phyloP scores from a whole-genome alignment of 2,329 filamentous ascomycete species.

The Thelonectria rubi region DNA sequence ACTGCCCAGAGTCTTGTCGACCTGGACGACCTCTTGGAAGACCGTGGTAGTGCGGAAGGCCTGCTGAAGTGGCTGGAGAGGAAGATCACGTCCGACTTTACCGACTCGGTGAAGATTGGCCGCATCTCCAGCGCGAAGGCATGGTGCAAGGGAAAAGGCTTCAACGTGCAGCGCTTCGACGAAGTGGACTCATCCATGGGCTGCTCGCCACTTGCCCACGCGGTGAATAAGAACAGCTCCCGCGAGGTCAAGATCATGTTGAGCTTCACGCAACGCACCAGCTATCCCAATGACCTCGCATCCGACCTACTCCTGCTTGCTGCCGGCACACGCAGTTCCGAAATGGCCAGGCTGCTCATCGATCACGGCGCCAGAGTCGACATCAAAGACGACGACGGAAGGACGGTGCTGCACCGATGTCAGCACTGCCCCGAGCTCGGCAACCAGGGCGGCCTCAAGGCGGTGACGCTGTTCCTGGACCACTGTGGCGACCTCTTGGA shows the following conservation, averaged over 20 bases:
- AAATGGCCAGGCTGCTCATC: constrained; percentile 6
- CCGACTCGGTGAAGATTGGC: not conserved
- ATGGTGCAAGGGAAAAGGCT: constrained; percentile 14
- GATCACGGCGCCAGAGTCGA: not conserved
- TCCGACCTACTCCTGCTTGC: constrained; percentile 10
- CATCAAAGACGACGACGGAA: constrained; percentile 1
- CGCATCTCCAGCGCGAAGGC: not conserved
- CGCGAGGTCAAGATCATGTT: constrained; percentile 1
- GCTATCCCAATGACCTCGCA: not conserved
- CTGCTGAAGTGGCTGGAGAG: constrained; percentile 5
- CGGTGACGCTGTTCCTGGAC: constrained; percentile 7
- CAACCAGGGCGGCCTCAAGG: constrained; percentile 11
- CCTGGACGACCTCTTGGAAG: constrained; percentile 5
- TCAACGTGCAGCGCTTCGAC: constrained; percentile 9
- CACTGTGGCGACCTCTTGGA: not conserved
- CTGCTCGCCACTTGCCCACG: constrained; percentile 9
- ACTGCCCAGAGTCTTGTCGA: constrained; percentile 12
- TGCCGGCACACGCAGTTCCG: constrained; percentile 4
- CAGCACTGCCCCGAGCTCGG: constrained; percentile 7
- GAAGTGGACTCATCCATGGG: constrained; percentile 9
- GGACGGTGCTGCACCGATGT: constrained; percentile 10
- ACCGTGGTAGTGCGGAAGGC: not conserved
- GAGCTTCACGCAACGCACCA: constrained; percentile 2
- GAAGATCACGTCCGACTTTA: not conserved
- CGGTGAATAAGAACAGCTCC: not conserved